Conservation (phyloP, 805 yeast species). For the Saccharomycopsis vini region DNA sequence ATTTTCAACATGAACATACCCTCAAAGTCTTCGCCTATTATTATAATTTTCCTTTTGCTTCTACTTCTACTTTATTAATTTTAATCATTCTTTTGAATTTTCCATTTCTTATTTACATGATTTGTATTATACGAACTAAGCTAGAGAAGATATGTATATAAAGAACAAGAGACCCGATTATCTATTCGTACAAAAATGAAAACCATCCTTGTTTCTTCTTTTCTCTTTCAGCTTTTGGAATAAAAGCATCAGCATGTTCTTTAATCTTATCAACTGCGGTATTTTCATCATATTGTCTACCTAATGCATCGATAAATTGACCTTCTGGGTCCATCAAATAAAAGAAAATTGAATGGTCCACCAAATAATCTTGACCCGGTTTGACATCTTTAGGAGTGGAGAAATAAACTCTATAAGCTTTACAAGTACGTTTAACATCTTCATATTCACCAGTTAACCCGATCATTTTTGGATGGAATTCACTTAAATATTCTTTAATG, state of each 20-base stretch:
- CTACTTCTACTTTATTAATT: no score
- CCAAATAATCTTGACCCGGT: constrained; percentile 93
- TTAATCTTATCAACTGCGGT: constrained; percentile 72
- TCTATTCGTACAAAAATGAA: constrained; percentile 26
- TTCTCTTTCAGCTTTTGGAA: constrained; percentile 64
- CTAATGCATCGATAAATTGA: constrained; percentile 86
- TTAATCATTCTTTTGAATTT: no score
- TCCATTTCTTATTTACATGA: no score
- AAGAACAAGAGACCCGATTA: no score
- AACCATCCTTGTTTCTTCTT: constrained; percentile 53
- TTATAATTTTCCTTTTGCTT: neutral
- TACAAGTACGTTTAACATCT: constrained; percentile 75
- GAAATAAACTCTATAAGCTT: constrained; percentile 86
- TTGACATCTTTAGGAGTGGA: constrained; percentile 93
- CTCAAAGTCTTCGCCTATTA: neutral
- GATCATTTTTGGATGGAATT: constrained; percentile 81
- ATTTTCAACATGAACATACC: no score
- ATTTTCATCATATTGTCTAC: constrained; percentile 76
- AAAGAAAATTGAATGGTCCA: constrained; percentile 95
- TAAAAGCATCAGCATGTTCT: constrained; percentile 64
- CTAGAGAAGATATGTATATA: no score
- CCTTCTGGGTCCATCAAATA: constrained; percentile 99
- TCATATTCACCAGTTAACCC: constrained; percentile 92
- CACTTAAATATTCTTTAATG: constrained; percentile 69
- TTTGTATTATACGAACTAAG: no score